These are phyloP conservation scores for Suillus americanus DNA, from an alignment of 768 basidiomycete genomes.

Conservation along the genomic window DNA sequence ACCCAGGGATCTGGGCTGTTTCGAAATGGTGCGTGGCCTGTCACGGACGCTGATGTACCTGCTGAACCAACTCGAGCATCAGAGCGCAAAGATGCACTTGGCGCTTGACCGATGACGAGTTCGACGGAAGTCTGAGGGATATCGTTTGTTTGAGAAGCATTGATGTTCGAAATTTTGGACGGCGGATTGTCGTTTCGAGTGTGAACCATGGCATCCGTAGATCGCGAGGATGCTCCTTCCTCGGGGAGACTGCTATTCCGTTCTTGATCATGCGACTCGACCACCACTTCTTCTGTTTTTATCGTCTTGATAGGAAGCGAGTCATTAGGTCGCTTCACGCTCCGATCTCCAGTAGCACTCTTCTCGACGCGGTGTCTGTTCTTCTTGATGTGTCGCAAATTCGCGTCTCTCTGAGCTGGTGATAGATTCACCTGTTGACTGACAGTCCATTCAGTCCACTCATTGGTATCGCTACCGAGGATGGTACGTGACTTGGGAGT, in stretches of 20 bases:
- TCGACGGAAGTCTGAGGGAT: background rate
- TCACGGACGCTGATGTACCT: background rate
- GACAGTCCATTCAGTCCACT: conserved; percentile 21
- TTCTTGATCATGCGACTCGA: conserved; percentile 3
- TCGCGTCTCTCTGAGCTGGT: conserved; percentile 26
- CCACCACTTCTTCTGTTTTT: conserved; percentile 23
- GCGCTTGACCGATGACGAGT: background rate
- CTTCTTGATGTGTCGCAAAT: conserved; percentile 31
- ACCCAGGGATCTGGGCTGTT: conserved; percentile 9
- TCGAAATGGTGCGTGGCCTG: background rate
- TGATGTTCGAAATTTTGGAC: conserved; percentile 18
- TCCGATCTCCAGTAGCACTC: conserved; percentile 28
- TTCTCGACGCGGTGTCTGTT: conserved; percentile 26
- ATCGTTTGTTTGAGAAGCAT: background rate
- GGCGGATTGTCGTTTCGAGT: conserved; percentile 12
- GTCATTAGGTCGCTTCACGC: conserved; percentile 16
- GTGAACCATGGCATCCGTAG: background rate
- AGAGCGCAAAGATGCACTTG: conserved; percentile 1
- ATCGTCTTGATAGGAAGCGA: conserved; percentile 2
- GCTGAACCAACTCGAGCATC: conserved; percentile 1
- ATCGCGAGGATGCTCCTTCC: background rate
- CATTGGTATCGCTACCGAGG: conserved; percentile 11
- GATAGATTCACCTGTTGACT: conserved; percentile 22
- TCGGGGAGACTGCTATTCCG: background rate
- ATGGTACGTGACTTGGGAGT: conserved; percentile 26